Evolutionary conservation across 106 monocot genomes (phyloP), one percentile per base, ranked within the genome.

Genomic region (Posidonia australis): DNA sequence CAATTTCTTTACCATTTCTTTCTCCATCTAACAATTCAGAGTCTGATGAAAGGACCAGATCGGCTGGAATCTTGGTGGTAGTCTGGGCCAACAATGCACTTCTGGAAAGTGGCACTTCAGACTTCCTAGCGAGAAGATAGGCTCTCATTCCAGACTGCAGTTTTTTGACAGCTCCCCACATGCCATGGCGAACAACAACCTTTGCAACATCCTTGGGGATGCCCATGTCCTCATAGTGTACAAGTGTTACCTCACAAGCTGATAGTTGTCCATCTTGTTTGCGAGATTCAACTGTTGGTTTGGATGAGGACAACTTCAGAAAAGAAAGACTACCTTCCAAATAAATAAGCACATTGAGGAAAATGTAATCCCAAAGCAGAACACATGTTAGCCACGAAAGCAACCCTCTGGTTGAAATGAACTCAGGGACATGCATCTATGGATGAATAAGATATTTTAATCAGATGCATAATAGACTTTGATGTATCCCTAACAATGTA

Each of bases 171-270:
- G 89, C 86, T 44, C 89, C 89, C 93, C 93, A 94, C 93, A 94
- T 94, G 12, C 86, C 89, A 51, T 94, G 93, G 32, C 89, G 93
- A 2, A 94, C 84, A 11, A 84, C 89, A 11, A 94, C 76, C 67
- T 90, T 94, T 0, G 93, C 89, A 0, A 94, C 86, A 30, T 94
- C 93, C 65, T 80, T 94, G 9, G 89, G 86, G 52, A 94, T 94
- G 64, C 93, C 93, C 93, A 94, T 94, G 70, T 89, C 93, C 69
- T 94, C 93, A 10, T 94, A 84, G 65, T 94, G 93, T 46, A 94
- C 32, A 18, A 94, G 77, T 9, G 79, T 82, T 43, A 94, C 86
- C 71, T 94, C 93, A 25, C 93, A 94, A 5, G 93, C 86, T 10
- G 86, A 72, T 13, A 77, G 64, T 43, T 86, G 86, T 1, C 84